phyloP scores from a whole-genome alignment of 306 rosid genomes.

The Crotalaria pallida region DNA sequence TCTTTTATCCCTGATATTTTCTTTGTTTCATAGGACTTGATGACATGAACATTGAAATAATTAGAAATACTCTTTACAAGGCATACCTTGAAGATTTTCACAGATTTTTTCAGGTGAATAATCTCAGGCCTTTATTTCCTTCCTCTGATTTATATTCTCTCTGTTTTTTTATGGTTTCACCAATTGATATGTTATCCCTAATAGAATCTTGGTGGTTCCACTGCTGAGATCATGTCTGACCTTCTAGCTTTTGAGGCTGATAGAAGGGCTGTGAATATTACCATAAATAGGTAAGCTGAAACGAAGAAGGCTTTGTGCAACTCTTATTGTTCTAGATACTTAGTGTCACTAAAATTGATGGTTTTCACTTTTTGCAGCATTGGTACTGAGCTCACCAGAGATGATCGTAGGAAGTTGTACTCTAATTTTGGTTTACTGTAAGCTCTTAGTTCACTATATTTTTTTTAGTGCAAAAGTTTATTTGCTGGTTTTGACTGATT shows the following conservation, averaged over 20 bases:
- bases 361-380: slow-evolving; percentile 49
- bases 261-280: slow-evolving; percentile 95
- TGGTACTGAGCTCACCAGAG: slow-evolving; percentile 97
- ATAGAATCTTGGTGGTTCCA: slow-evolving; percentile 97
- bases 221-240: slow-evolving; percentile 96
- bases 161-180: background rate
- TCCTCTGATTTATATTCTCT: background rate
- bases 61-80: slow-evolving; percentile 97
- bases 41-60: slow-evolving; percentile 98
- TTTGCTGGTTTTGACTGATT: slow-evolving; percentile 18
- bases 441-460: slow-evolving; percentile 28
- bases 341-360: background rate
- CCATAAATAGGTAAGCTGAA: slow-evolving; percentile 75
- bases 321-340: background rate
- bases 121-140: background rate
- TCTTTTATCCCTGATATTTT: too few species aligned
- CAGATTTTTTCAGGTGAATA: slow-evolving; percentile 83
- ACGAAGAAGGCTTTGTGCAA: background rate
- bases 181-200: slow-evolving; percentile 25
- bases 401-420: slow-evolving; percentile 86
- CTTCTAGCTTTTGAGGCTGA: slow-evolving; percentile 98
- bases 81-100: slow-evolving; percentile 97
- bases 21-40: slow-evolving; percentile 63
- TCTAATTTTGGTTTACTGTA: slow-evolving; percentile 94
- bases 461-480: background rate